Conservation (phyloP, 2,329 filamentous ascomycete genomes). For the Fusarium sp. region DNA sequence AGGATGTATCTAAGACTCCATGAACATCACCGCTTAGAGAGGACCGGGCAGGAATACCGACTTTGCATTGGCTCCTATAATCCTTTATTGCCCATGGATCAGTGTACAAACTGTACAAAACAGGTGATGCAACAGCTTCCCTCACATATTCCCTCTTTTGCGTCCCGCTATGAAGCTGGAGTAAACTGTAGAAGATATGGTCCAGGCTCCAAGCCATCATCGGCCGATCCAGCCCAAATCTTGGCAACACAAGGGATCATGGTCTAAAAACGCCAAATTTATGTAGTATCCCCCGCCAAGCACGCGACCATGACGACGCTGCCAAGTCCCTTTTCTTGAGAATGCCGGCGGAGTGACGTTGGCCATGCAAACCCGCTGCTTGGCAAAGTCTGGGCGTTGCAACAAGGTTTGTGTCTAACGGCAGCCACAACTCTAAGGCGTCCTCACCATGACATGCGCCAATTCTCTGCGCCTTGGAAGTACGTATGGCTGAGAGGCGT, state of each 20-base stretch:
- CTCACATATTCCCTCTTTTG: too few species aligned
- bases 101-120: too few species aligned
- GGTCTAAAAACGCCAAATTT: neutral
- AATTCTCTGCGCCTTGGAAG: slow-evolving; percentile 10
- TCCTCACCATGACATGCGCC: slow-evolving; percentile 25
- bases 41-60: too few species aligned
- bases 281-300: neutral
- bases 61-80: too few species aligned
- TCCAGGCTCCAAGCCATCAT: neutral
- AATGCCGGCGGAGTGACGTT: slow-evolving; percentile 9
- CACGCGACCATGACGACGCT: slow-evolving; percentile 5
- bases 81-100: too few species aligned
- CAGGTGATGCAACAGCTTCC: too few species aligned
- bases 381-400: slow-evolving; percentile 15
- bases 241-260: neutral
- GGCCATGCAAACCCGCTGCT: slow-evolving; percentile 2
- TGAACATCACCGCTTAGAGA: too few species aligned
- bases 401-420: slow-evolving; percentile 19
- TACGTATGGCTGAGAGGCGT: neutral
- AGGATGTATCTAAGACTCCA: too few species aligned
- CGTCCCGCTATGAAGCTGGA: too few species aligned
- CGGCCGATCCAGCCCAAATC: neutral
- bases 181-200: neutral
- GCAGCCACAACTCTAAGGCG: slow-evolving; percentile 9
- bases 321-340: slow-evolving; percentile 19